Base-by-base conservation (phyloP, 1,139 yeast genomes). In the Barnettozyma hawaiiensis region DNA sequence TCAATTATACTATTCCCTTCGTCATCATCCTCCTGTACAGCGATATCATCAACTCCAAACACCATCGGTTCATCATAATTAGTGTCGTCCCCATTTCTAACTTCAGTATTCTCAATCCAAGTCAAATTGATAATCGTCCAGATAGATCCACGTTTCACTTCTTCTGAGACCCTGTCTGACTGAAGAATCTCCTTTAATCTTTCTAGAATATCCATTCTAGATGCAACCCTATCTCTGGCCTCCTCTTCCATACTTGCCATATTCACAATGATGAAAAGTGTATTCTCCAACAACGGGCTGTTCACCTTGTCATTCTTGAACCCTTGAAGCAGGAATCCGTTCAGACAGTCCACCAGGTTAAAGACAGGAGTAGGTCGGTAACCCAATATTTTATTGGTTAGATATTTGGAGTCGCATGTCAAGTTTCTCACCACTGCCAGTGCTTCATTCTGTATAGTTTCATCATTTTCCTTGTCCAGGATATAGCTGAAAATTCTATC, bases 381-480 rank as follows among this genome's bases (percentile, higher is more conserved):
- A n/a, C 58, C 60, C 41, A 75, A 58, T 10, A 76, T 53, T 31
- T 61, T 55, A 39, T 66, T 67, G 2, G 76, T 69, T 47, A 79
- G 76, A 35, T 69, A 67, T 19, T 76, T 67, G 3, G 85, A 75
- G n/a, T 81, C 77, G 31, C 89, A 80, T 0, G 90, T 76, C 40
- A 84, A 64, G 58, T 89, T 89, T 46, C 96, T 67, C 40, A 89
- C 59, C n/a, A 85, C 74, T 51, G 81, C 86, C 58, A 87, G 77
- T 14, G 81, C 73, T 54, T 78, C 81, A 39, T 80, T 82, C 45
- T 82, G 81, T 21, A 86, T 72, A 40, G 75, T 71, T 46, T 76
- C 56, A 39, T 70, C 70, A 4, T 15, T 12, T 7, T 68, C 59
- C 50, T 73, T 73, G 46, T 73, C 64, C 10, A 41, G 20, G 43